Percentiles rank a stretch among this genome's conserved stretches.
Evolutionary conservation across 306 rosid genomes (phyloP).

Genomic region (Castanea mollissima): DNA sequence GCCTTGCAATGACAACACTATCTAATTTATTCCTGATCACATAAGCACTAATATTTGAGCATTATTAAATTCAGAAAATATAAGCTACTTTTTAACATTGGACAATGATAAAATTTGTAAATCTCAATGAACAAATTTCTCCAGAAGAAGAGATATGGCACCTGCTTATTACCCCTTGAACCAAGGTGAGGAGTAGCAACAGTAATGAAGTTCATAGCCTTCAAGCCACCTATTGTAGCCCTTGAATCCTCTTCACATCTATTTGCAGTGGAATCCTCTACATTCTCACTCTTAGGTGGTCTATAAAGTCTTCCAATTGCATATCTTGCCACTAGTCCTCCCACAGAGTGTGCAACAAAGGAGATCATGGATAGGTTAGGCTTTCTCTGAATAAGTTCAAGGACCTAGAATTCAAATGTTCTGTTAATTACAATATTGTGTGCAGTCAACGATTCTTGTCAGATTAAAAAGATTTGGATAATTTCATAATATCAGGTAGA

Average conservation of each 20-base stretch:
- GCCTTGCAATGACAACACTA: not conserved
- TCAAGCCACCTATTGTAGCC: slow-evolving; percentile 77
- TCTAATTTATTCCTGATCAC: not conserved
- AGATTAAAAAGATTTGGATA: slow-evolving; percentile 6
- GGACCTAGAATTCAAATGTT: slow-evolving; percentile 48
- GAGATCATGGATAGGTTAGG: slow-evolving; percentile 75
- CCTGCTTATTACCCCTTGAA: slow-evolving; percentile 98
- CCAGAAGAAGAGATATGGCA: slow-evolving; percentile 1
- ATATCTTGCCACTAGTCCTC: slow-evolving; percentile 93
- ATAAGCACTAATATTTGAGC: not conserved
- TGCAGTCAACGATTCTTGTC: slow-evolving; percentile 4
- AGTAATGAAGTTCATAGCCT: slow-evolving; percentile 81
- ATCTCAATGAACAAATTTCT: not conserved
- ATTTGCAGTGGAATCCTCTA: slow-evolving; percentile 30
- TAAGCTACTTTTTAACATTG: slow-evolving; percentile 17
- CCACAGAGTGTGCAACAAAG: slow-evolving; percentile 91
- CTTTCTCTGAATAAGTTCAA: slow-evolving; percentile 62
- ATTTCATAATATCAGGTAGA: slow-evolving; percentile 15
- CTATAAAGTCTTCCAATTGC: slow-evolving; percentile 81
- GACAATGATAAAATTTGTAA: not conserved
- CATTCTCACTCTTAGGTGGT: slow-evolving; percentile 41
- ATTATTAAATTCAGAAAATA: slow-evolving; percentile 2
- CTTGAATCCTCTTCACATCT: slow-evolving; percentile 35
- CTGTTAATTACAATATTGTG: not conserved
- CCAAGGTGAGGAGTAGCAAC: slow-evolving; percentile 99